Evolutionary conservation across 306 rosid genomes (phyloP).

Genomic region (Lotus japonicus): DNA sequence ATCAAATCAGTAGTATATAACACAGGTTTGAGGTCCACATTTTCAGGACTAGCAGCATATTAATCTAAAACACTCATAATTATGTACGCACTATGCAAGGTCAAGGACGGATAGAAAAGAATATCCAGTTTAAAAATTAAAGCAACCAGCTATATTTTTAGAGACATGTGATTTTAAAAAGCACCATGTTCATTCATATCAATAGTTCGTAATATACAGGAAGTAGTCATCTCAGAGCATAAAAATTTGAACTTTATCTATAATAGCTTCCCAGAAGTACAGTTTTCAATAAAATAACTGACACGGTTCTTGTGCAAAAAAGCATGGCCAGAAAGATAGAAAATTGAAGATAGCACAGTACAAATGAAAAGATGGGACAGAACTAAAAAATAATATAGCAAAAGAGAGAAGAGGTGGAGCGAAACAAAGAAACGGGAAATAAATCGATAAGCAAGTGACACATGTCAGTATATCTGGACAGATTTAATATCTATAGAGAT

Average conservation of each 20-base stretch:
- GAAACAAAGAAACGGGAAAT: too few species aligned
- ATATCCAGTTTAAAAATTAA: not conserved
- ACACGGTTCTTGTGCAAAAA: too few species aligned
- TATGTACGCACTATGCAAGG: not conserved
- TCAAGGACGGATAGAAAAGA: not conserved
- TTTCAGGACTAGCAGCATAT: constrained; percentile 15
- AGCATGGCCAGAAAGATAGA: too few species aligned
- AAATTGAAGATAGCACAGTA: too few species aligned
- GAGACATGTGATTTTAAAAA: not conserved
- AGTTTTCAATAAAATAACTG: not conserved
- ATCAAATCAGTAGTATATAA: not conserved
- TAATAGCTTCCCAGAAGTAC: not conserved
- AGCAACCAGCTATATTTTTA: not conserved
- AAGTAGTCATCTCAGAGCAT: not conserved
- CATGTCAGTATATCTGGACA: too few species aligned
- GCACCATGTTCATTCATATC: not conserved
- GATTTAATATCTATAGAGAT: too few species aligned
- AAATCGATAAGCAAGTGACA: too few species aligned
- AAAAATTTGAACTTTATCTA: constrained; percentile 1
- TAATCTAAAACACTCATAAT: not conserved
- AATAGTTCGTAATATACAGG: not conserved
- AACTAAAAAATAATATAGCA: too few species aligned
- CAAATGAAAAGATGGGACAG: too few species aligned
- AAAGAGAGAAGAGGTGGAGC: too few species aligned
- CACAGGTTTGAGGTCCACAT: constrained; percentile 14